Evolutionary conservation across 1,284 basidiomycete species (phyloP), one percentile per base, ranked within the genome.

Genomic region (Wallemia mellicola): DNA sequence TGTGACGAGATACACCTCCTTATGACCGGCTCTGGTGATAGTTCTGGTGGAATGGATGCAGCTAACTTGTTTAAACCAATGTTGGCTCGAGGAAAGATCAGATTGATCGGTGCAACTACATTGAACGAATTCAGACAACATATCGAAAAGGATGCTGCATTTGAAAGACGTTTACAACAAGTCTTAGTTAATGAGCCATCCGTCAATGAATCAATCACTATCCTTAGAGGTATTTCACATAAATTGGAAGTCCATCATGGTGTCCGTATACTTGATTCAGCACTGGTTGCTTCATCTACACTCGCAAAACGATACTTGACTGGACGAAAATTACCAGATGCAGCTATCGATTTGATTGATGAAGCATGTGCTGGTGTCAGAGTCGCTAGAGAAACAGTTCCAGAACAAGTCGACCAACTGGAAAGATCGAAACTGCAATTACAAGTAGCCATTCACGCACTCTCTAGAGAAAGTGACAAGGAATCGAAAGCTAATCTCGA

Each of bases 111-210:
- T 64, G 91, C 91, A 2, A 96, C 91, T 0, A 95, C 91, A 0
- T 76, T 92, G 2, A 79, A 82, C 61, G 91, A 98, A 69, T 96
- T 95, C 72, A 76, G 87, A 63, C 86, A 92, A 70, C 87, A 91
- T 70, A 91, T 96, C 68, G 92, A 96, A 71, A 91, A 86, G 61
- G 69, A 69, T 60, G 64, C 86, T 24, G 92, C 92, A 1, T 77
- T 96, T 61, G 92, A 96, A 68, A 81, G 92, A 63, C 79, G 94
- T 62, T 96, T 98, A 70, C 85, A 86, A 14, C 87, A 92, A 69
- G 91, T 96, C 59, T 71, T 92, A 54, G 82, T 98, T 63, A 86
- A 88, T 66, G 92, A 98, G 68, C 92, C 92, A 0, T 75, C 75
- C 2, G 91, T 96, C 1, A 71, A 83, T 3, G 91, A 94, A 67